phyloP scores from a whole-genome alignment of 371 early-diverging fungal species.

The Mortierella sp. region DNA sequence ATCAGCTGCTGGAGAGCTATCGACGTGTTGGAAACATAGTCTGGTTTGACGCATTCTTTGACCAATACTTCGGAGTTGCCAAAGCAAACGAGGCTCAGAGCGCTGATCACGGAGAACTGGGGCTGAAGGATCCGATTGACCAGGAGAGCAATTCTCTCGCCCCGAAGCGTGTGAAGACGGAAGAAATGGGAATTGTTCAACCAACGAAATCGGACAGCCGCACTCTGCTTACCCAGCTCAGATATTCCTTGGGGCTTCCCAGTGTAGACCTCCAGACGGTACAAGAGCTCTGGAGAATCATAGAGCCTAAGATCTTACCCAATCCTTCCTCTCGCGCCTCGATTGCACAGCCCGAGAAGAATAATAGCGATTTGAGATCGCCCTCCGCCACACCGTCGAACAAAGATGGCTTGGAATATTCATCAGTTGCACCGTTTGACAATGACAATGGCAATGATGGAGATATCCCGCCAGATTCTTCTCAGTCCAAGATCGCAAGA shows the following conservation, averaged over 20 bases:
- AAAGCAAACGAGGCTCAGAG: background rate
- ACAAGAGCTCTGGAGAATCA: conserved; percentile 32
- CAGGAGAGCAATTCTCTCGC: background rate
- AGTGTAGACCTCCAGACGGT: conserved; percentile 23
- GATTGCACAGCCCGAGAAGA: no score
- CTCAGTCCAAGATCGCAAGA: background rate
- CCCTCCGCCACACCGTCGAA: no score
- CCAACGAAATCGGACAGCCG: conserved; percentile 23
- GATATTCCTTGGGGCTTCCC: conserved; percentile 25
- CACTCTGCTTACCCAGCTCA: conserved; percentile 37
- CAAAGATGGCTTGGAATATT: no score
- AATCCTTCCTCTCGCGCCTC: background rate
- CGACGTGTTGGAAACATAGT: conserved; percentile 29
- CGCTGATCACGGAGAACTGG: background rate
- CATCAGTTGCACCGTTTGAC: no score
- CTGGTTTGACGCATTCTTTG: conserved; percentile 48
- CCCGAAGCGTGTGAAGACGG: no score
- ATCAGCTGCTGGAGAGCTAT: conserved; percentile 43
- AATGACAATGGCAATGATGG: background rate
- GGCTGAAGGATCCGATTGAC: background rate
- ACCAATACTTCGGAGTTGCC: conserved; percentile 28
- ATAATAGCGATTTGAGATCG: no score
- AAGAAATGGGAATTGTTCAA: no score
- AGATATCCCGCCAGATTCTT: background rate
- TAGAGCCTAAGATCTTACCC: conserved; percentile 5